Percentiles rank a stretch among this genome's conserved stretches.
Evolutionary conservation across 1,284 basidiomycete genomes (phyloP).

Genomic region (Xanthoconium separans): DNA sequence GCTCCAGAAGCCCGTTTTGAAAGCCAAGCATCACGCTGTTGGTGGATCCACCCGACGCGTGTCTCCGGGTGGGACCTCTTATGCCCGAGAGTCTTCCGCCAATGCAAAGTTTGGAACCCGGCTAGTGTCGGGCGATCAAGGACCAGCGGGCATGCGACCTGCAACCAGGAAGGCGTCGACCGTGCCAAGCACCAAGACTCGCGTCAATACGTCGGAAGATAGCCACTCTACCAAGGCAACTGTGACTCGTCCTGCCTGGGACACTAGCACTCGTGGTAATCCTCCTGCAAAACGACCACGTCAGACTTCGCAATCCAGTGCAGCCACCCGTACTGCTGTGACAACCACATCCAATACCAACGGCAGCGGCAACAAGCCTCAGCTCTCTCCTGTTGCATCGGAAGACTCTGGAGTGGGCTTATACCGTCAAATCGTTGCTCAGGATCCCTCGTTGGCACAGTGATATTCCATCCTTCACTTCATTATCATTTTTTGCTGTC

Average conservation of each 20-base stretch:
- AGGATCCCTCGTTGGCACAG: constrained; percentile 64
- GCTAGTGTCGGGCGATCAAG: constrained; percentile 56
- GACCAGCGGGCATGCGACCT: constrained; percentile 49
- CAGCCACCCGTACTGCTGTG: constrained; percentile 32
- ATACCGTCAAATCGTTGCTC: constrained; percentile 73
- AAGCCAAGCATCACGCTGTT: constrained; percentile 42
- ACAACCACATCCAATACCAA: constrained; percentile 10
- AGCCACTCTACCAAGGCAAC: constrained; percentile 65
- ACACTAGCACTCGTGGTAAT: constrained; percentile 55
- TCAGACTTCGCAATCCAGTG: constrained; percentile 70
- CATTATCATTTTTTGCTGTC: constrained; percentile 14
- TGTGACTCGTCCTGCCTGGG: constrained; percentile 69
- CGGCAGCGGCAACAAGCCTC: constrained; percentile 40
- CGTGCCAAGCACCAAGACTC: constrained; percentile 50
- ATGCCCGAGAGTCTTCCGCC: constrained; percentile 76
- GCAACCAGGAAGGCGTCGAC: constrained; percentile 59
- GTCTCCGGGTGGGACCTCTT: constrained; percentile 47
- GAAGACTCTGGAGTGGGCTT: constrained; percentile 82
- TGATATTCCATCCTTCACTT: constrained; percentile 32
- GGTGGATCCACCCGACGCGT: constrained; percentile 45
- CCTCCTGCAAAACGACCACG: constrained; percentile 53
- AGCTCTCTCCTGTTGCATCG: constrained; percentile 74
- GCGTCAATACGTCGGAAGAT: constrained; percentile 44
- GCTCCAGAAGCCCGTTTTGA: constrained; percentile 71
- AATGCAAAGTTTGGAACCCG: constrained; percentile 84